Evolutionary conservation across 805 yeast species (phyloP).

Genomic region (Candida suzukii): DNA sequence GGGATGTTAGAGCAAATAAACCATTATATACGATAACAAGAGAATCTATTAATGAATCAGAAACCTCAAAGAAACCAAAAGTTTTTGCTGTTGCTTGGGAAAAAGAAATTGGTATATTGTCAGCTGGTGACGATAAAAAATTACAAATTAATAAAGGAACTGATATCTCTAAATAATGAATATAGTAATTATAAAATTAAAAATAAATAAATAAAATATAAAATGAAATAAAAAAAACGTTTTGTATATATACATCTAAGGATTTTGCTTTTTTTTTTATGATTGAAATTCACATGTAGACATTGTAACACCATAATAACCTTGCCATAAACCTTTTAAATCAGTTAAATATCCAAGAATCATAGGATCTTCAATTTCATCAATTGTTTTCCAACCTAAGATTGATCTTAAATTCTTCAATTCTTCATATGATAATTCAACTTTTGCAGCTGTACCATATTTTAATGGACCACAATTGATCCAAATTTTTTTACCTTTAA

Average conservation of each 20-base stretch:
- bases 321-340: conserved; percentile 63
- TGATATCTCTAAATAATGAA: conserved; percentile 5
- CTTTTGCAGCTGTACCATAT: conserved; percentile 79
- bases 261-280: too few relatives aligned
- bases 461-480: conserved; percentile 88
- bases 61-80: conserved; percentile 44
- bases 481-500: conserved; percentile 51
- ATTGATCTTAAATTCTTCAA: conserved; percentile 40
- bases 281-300: conserved; percentile 40
- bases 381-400: conserved; percentile 58
- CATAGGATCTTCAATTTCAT: conserved; percentile 24
- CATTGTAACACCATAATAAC: conserved; percentile 61
- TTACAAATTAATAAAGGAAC: conserved; percentile 60
- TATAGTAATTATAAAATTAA: not conserved
- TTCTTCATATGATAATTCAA: conserved; percentile 72
- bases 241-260: too few relatives aligned
- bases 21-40: conserved; percentile 79
- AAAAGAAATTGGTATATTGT: conserved; percentile 66
- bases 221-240: not conserved
- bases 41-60: conserved; percentile 38
- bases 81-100: conserved; percentile 90
- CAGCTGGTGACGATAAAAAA: conserved; percentile 94
- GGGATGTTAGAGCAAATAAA: conserved; percentile 89
- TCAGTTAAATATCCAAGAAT: conserved; percentile 65
- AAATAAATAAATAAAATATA: not conserved